These are phyloP conservation scores for Xylariaceae sp. DNA, from an alignment of 2,329 filamentous ascomycete genomes.

Conservation along the genomic window DNA sequence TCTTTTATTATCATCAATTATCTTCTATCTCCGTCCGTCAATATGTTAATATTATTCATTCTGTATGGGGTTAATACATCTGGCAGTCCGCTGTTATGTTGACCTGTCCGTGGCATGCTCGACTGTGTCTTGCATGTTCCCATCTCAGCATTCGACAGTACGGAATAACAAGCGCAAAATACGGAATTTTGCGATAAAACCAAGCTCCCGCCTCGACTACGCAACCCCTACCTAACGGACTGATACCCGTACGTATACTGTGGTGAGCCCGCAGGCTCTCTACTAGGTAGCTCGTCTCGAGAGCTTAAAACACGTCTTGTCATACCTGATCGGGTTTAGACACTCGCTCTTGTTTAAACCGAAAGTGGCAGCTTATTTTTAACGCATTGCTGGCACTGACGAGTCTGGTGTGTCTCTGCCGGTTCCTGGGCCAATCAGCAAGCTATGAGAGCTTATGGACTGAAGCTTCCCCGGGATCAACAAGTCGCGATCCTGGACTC, in stretches of 20 bases:
- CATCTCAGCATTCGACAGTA: not conserved
- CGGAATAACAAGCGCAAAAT: not conserved
- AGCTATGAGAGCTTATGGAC: conserved; percentile 17
- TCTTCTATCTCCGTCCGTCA: conserved; percentile 6
- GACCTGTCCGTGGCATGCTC: conserved; percentile 10
- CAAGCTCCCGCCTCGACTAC: no score
- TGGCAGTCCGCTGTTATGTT: no score
- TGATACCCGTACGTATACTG: not conserved
- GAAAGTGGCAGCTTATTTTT: conserved; percentile 10
- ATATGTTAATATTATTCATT: conserved; percentile 9
- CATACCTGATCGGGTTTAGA: conserved; percentile 21
- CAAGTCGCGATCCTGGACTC: not conserved
- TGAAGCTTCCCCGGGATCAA: not conserved
- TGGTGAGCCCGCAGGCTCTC: not conserved
- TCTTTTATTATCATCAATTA: not conserved
- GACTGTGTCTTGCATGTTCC: conserved; percentile 21
- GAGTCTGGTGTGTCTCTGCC: not conserved
- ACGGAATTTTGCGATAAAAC: not conserved
- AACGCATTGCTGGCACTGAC: conserved; percentile 17
- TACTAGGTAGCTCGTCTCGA: not conserved
- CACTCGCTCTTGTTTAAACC: not conserved
- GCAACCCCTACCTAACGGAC: conserved; percentile 1
- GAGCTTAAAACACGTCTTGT: conserved; percentile 13
- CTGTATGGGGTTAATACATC: not conserved
- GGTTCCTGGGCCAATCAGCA: conserved; percentile 21